Percentiles rank a stretch among this genome's conserved stretches.
phyloP scores from a whole-genome alignment of 176 grass and related monocot genomes.

The Chrysopogon serrulatus region DNA sequence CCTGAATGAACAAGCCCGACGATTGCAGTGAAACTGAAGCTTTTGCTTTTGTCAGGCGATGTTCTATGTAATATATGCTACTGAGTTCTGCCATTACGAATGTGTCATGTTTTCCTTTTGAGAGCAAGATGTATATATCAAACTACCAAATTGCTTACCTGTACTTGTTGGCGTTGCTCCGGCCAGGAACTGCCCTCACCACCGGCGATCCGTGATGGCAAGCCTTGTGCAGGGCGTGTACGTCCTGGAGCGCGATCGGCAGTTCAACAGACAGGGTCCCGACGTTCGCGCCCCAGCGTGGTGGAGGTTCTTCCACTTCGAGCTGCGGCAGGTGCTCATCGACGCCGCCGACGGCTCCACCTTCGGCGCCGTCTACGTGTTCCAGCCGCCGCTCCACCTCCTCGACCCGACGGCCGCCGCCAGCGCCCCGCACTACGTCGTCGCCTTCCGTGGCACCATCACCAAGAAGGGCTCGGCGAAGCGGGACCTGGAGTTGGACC shows the following conservation, averaged over 20 bases:
- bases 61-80: too few relatives aligned
- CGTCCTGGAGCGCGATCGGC: constrained; percentile 50
- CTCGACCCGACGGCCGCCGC: background rate
- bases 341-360: constrained; percentile 56
- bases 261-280: constrained; percentile 26
- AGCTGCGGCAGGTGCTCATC: constrained; percentile 31
- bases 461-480: constrained; percentile 33
- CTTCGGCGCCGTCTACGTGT: constrained; percentile 57
- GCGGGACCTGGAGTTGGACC: constrained; percentile 41
- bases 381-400: constrained; percentile 26
- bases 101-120: too few relatives aligned
- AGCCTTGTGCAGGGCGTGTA: constrained; percentile 60
- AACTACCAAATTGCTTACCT: background rate
- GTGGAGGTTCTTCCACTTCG: constrained; percentile 64
- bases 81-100: too few relatives aligned
- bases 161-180: background rate
- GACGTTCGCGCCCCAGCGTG: constrained; percentile 46
- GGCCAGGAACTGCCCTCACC: constrained; percentile 51
- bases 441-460: constrained; percentile 68
- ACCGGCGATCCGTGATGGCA: constrained; percentile 49
- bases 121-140: too few relatives aligned
- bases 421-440: constrained; percentile 41
- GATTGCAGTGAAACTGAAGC: too few relatives aligned
- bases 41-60: too few relatives aligned
- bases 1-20: too few relatives aligned